Base-by-base conservation (phyloP, 2,329 filamentous ascomycete genomes). In the Cladosporium velox region DNA sequence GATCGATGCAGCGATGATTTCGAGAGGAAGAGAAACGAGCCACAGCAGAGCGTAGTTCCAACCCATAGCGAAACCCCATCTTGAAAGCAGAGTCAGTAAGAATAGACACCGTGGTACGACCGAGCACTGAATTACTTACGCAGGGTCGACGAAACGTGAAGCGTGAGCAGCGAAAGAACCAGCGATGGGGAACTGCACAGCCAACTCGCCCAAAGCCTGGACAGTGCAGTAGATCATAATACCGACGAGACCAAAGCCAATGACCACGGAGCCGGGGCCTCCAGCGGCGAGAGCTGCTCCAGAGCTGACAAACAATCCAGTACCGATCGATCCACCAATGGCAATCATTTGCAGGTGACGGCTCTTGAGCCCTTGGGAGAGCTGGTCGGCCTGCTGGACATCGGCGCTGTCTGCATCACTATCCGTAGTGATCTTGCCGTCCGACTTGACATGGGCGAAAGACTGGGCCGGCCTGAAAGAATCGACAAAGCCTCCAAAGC, bases 71-170 rank as follows among this genome's bases (percentile, higher is more conserved):
- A 74, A 74, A 4, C 72, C 71, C 73, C 72, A 75, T 11, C 67
- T 64, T 2, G 18, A 3, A 12, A 4, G 5, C 24, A 32, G n/a
- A 47, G 61, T 64, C 57, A 47, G 61, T 35, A 54, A 18, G 2
- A n/a, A 96, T 18, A 12, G 92, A 93, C 91, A 97, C 96, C 57
- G 49, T 34, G 18, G 7, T 8, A 30, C 15, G n/a, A n/a, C 41
- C 2, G 12, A 7, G 14, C n/a, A 28, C 92, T 91, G 75, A 96
- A 5, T 96, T 0, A 93, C 93, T 92, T 92, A 97, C 0, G 72
- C 70, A 32, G 80, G 80, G 73, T 82, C 79, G 64, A 82, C 79
- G 70, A 82, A 83, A 70, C 80, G 80, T 67, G 69, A 63, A 14
- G 77, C 76, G 70, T 78, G 79, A 55, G 74, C 74, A 68, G 75